Evolutionary conservation across 1,284 basidiomycete species (phyloP).

Genomic region (Phenoliferia sp.): DNA sequence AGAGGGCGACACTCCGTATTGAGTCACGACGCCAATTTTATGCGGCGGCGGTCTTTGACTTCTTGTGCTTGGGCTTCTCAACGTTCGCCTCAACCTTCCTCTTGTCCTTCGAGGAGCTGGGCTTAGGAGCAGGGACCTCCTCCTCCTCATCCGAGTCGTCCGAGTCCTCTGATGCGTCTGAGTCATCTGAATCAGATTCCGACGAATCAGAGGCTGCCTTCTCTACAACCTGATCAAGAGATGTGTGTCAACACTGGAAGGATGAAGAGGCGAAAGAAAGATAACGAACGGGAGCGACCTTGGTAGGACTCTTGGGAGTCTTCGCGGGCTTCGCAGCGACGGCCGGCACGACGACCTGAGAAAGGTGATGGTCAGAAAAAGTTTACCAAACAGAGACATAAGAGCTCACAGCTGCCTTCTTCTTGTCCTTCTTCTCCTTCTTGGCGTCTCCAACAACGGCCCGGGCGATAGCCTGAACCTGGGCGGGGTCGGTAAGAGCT

Average conservation of each 20-base stretch:
- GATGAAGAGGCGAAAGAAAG: background rate
- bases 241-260: background rate
- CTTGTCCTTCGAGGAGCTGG: conserved; percentile 5
- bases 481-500: background rate
- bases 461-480: conserved; percentile 5
- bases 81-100: background rate
- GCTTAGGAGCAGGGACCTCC: background rate
- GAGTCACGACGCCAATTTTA: too few species aligned
- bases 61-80: conserved; percentile 7
- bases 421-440: conserved; percentile 22
- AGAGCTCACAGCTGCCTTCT: conserved; percentile 1
- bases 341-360: background rate
- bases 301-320: background rate
- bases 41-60: background rate
- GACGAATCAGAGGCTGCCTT: background rate
- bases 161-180: background rate
- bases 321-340: conserved; percentile 2
- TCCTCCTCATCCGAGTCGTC: conserved; percentile 4
- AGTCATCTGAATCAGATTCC: background rate
- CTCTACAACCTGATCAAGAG: background rate
- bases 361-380: background rate
- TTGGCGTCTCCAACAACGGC: conserved; percentile 12
- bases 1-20: too few species aligned
- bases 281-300: conserved; percentile 1
- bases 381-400: background rate